Base-by-base conservation (phyloP, 2,329 filamentous ascomycete genomes). In the Trichoderma koningii region DNA sequence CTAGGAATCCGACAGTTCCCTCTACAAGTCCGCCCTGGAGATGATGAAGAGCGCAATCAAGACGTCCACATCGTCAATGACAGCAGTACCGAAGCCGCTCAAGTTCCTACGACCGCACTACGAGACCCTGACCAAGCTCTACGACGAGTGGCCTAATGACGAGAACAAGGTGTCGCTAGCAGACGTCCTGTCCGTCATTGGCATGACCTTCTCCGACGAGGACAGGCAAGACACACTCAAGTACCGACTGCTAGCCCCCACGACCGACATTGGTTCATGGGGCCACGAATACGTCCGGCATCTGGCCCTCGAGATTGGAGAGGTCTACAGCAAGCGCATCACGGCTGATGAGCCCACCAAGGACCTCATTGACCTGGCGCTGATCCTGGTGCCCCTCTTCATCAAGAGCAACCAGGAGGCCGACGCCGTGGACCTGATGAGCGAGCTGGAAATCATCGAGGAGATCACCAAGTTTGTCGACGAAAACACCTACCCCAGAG, bases 31-130 rank as follows among this genome's bases (percentile, higher is more conserved):
- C 66, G 91, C 95, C 63, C 83, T 99, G 71, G 93, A 98, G 79
- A 90, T 93, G 71, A 97, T 99, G 87, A 98, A 97, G 83, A 92
- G 89, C 74, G 96, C 92, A 76, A 99, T 99, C 84, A 98, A 97
- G 83, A 99, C 95, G 64, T 97, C 95, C 66, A 99, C 95, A 70
- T 98, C 93, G 66, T 99, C 96, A 52, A 99, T 99, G 95, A 99
- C 95, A 55, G 95, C 95, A 66, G 95, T 99, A 68, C 95, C 96
- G 26, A 99, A 99, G 81, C 95, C 95, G 41, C 85, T 99, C 73
- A 99, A 99, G 80, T 99, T 99, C 78, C 86, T 99, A 69, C 88
- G 95, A 81, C 95, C 94, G 71, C 94, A 99, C 79, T 99, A 98
- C 81, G 91, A 96, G 79, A 88, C 90, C 65, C 84, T 99, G 75